These are phyloP conservation scores for Lycium barbarum DNA, from an alignment of 257 asterid species.

Conservation along the genomic window DNA sequence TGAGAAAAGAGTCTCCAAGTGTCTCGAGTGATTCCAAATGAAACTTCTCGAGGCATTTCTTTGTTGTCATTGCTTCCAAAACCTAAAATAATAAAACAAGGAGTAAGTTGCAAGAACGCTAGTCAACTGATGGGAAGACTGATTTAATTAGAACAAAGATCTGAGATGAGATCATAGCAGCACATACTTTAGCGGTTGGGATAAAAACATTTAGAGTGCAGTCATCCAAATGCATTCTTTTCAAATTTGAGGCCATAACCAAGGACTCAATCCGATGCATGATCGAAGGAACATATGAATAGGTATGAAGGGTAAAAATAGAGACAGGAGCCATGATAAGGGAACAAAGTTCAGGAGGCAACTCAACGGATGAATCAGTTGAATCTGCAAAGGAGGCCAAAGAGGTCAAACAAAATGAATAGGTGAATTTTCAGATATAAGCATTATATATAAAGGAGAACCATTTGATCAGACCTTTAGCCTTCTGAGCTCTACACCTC, in stretches of 20 bases:
- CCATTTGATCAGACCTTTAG: constrained; percentile 52
- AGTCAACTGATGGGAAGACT: neutral
- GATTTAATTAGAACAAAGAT: neutral
- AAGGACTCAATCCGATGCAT: constrained; percentile 87
- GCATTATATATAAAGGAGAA: neutral
- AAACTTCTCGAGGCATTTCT: constrained; percentile 67
- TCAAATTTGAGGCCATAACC: constrained; percentile 69
- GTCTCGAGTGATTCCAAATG: constrained; percentile 90
- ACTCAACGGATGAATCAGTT: constrained; percentile 52
- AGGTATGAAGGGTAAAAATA: constrained; percentile 59
- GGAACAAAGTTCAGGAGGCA: constrained; percentile 84
- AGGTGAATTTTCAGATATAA: neutral
- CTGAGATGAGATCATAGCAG: neutral
- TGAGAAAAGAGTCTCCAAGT: constrained; percentile 86
- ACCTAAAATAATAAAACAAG: constrained; percentile 48
- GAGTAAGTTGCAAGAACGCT: neutral
- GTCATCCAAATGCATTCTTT: constrained; percentile 50
- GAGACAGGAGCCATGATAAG: constrained; percentile 73
- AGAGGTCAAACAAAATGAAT: neutral
- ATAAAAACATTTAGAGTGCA: constrained; percentile 52
- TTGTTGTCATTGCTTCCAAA: constrained; percentile 88
- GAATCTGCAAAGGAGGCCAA: constrained; percentile 48
- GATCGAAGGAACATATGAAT: constrained; percentile 67
- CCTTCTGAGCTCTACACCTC: constrained; percentile 43
- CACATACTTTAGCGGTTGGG: constrained; percentile 60